These are phyloP conservation scores for Metarhizium humberi DNA, from an alignment of 2,329 filamentous ascomycete genomes.

Conservation along the genomic window DNA sequence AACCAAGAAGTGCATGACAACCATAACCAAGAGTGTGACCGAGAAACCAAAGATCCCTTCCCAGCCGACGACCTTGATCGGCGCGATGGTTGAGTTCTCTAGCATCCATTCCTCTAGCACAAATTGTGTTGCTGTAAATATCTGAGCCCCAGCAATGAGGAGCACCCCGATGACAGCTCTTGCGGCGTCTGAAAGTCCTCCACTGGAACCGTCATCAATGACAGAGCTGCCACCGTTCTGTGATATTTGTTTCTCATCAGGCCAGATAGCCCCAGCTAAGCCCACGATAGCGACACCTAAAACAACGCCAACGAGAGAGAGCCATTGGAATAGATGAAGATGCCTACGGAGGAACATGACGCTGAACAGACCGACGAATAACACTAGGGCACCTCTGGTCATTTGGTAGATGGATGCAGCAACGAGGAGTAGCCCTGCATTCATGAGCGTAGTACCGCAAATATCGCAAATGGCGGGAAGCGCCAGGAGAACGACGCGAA, in stretches of 20 bases:
- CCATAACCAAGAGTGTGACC: conserved; percentile 70
- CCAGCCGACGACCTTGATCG: conserved; percentile 89
- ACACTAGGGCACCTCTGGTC: conserved; percentile 86
- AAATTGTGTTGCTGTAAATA: conserved; percentile 95
- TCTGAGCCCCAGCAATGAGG: conserved; percentile 86
- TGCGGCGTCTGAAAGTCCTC: conserved; percentile 25
- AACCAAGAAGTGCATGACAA: conserved; percentile 67
- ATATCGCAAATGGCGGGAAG: conserved; percentile 91
- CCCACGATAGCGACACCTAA: conserved; percentile 83
- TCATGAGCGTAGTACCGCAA: conserved; percentile 93
- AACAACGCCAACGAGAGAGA: conserved; percentile 78
- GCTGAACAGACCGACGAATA: conserved; percentile 94
- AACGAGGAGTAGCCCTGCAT: conserved; percentile 85
- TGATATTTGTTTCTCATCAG: conserved; percentile 47
- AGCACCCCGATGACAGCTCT: conserved; percentile 71
- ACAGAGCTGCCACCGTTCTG: conserved; percentile 18
- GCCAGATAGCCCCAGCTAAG: conserved; percentile 74
- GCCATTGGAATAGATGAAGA: conserved; percentile 85
- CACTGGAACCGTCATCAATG: conserved; percentile 28
- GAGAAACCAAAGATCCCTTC: conserved; percentile 86
- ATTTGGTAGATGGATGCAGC: conserved; percentile 98
- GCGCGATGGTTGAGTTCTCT: conserved; percentile 54
- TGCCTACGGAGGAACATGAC: conserved; percentile 78
- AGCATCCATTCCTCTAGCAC: conserved; percentile 93
- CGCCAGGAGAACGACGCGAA: conserved; percentile 64